phyloP scores from a whole-genome alignment of 345 rosid genomes.

The Salix dunnii region DNA sequence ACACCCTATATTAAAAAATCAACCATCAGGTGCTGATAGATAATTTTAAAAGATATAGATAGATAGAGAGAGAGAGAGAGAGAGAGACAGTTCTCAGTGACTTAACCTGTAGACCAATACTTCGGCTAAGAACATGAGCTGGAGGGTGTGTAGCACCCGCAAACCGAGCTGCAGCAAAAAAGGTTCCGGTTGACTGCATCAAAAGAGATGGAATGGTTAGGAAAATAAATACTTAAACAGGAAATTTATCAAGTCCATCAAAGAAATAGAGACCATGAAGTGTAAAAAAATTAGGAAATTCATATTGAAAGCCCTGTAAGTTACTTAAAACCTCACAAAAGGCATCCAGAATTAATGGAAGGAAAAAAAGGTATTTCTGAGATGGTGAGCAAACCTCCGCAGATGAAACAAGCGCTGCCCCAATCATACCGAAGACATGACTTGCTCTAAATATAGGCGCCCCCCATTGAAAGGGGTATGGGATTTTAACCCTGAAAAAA shows the following conservation, averaged over 20 bases:
- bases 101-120: slow-evolving; percentile 84
- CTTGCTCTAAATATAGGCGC: slow-evolving; percentile 90
- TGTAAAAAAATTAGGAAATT: not conserved
- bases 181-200: slow-evolving; percentile 77
- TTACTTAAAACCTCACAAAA: not conserved
- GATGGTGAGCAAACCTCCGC: slow-evolving; percentile 58
- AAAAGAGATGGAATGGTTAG: not conserved
- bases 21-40: not conserved
- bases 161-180: slow-evolving; percentile 81
- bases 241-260: slow-evolving; percentile 4
- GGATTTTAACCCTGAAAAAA: slow-evolving; percentile 68
- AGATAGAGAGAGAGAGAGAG: not conserved
- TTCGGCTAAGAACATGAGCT: slow-evolving; percentile 75
- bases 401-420: slow-evolving; percentile 85
- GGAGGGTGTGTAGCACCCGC: slow-evolving; percentile 98
- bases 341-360: not conserved
- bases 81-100: not conserved
- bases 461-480: slow-evolving; percentile 98
- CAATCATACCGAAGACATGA: slow-evolving; percentile 96
- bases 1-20: slow-evolving; percentile 52
- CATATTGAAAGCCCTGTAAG: not conserved
- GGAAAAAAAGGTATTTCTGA: not conserved
- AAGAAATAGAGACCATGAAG: not conserved
- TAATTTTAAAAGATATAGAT: not conserved
- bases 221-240: not conserved